A percentile compares a stretch with the other conserved stretches of the same genome.
phyloP scores from a whole-genome alignment of 208 protist genomes.

The Acanthamoeba culbertsoni region DNA sequence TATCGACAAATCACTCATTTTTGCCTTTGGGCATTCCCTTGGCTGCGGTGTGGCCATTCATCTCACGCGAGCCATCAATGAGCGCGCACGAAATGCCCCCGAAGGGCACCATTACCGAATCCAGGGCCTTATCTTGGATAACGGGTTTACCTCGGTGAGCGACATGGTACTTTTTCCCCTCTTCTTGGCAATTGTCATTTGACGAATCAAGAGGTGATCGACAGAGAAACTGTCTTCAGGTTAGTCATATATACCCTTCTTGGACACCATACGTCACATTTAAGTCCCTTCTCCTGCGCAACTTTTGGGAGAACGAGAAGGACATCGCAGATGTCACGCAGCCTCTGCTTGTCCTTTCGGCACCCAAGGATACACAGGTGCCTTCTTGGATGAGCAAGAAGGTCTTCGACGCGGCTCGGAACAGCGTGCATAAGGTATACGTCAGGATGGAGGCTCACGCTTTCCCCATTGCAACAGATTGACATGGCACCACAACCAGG shows the following conservation, averaged over 20 bases:
- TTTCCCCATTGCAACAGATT: neutral
- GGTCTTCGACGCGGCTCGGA: neutral
- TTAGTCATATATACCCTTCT: constrained; percentile 6
- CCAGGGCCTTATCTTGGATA: neutral
- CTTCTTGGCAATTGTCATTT: neutral
- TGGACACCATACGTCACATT: constrained; percentile 36
- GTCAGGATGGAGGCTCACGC: neutral
- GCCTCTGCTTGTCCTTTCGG: constrained; percentile 1
- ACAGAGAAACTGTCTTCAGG: too few species aligned
- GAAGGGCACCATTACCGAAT: neutral
- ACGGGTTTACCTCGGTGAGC: constrained; percentile 19
- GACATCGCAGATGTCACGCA: neutral
- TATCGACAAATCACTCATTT: neutral
- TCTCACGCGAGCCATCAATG: neutral
- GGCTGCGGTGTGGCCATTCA: constrained; percentile 13
- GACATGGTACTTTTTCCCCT: neutral
- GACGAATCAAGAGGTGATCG: neutral
- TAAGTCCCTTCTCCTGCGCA: constrained; percentile 12
- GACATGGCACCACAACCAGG: neutral
- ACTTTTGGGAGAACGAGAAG: constrained; percentile 14
- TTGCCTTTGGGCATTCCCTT: constrained; percentile 36
- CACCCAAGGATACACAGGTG: neutral
- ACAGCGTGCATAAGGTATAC: neutral
- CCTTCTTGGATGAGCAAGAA: constrained; percentile 20
- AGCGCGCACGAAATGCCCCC: neutral